Base-by-base conservation (phyloP, 441 rosid genomes). In the Euphorbia schlechtendalii region DNA sequence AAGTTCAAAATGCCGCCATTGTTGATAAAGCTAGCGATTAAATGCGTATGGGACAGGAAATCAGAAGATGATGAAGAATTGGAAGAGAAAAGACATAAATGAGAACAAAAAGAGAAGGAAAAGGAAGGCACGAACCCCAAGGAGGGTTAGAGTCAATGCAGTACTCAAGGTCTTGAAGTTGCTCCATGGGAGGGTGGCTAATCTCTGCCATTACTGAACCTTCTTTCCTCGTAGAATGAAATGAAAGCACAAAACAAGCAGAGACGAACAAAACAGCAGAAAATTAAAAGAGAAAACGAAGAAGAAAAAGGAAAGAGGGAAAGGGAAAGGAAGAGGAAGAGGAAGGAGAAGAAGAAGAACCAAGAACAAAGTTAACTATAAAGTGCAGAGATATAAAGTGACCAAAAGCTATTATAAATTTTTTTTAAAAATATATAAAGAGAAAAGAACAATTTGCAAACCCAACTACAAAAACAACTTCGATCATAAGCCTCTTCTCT, bases 71-170 rank as follows among this genome's bases (percentile, higher is more conserved):
- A 65, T 17, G 2, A 43, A 24, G 5, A 6, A 32, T 32, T 32
- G 34, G 34, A 27, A 48, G 4, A 55, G 60, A 63, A 32, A 8
- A 6, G 2, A 55, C 32, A 54, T 17, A 0, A 46, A 12, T 14
- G 18, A 1, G 8, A 48, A 18, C 18, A 56, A 54, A 11, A 7
- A 21, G 27, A 36, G 30, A 3, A 17, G 24, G 36, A 7, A 56
- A n/a, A 8, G 49, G 28, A 36, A 14, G 28, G 53, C 46, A 38
- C 58, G 59, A 76, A 94, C 99, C 96, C 97, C 98, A 91, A 63
- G 96, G 87, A 51, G 99, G 98, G 75, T 94, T 94, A 56, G 99
- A 94, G 82, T 94, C 99, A 69, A 94, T 91, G 75, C 99, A 94
- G 49, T 87, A 94, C 84, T 94, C 99, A 36, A 94, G 77, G 70